Conservation (phyloP, 192 early-diverging fungal species). For the Entomortierella chlamydospora region DNA sequence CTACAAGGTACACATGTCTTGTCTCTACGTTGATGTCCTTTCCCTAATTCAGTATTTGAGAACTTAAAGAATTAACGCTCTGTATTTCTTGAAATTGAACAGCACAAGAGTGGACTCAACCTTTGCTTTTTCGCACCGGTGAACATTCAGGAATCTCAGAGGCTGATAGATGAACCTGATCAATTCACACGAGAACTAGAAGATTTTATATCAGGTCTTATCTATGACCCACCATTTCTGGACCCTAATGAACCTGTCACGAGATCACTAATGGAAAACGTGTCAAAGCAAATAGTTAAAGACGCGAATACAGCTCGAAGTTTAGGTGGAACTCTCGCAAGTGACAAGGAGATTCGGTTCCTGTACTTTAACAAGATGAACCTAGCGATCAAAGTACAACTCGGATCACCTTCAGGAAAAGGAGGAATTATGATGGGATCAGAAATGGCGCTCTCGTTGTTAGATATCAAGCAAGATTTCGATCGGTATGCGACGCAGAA, state of each 20-base stretch:
- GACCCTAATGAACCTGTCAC: slow-evolving; percentile 2
- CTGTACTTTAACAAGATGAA: slow-evolving; percentile 63
- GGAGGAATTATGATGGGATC: slow-evolving; percentile 55
- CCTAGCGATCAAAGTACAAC: slow-evolving; percentile 61
- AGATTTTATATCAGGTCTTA: slow-evolving; percentile 17
- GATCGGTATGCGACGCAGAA: slow-evolving; percentile 55
- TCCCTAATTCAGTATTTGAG: not conserved
- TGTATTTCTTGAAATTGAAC: not conserved
- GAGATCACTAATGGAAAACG: slow-evolving; percentile 28
- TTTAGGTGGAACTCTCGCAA: slow-evolving; percentile 23
- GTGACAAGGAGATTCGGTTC: slow-evolving; percentile 59
- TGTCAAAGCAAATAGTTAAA: slow-evolving; percentile 34
- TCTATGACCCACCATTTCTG: slow-evolving; percentile 18
- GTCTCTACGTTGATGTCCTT: not conserved
- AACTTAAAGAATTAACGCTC: not conserved
- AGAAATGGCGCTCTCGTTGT: slow-evolving; percentile 62
- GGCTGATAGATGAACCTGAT: slow-evolving; percentile 34
- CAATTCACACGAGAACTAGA: slow-evolving; percentile 40
- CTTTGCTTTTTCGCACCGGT: slow-evolving; percentile 37
- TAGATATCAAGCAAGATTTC: slow-evolving; percentile 67
- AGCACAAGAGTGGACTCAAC: slow-evolving; percentile 50
- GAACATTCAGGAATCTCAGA: slow-evolving; percentile 5
- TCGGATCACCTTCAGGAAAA: slow-evolving; percentile 35
- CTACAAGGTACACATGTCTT: slow-evolving; percentile 24
- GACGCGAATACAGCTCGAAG: slow-evolving; percentile 33